A percentile compares a stretch with the other conserved stretches of the same genome.
Evolutionary conservation across 169 alveolate species (phyloP).

Genomic region (Perkinsus olseni): DNA sequence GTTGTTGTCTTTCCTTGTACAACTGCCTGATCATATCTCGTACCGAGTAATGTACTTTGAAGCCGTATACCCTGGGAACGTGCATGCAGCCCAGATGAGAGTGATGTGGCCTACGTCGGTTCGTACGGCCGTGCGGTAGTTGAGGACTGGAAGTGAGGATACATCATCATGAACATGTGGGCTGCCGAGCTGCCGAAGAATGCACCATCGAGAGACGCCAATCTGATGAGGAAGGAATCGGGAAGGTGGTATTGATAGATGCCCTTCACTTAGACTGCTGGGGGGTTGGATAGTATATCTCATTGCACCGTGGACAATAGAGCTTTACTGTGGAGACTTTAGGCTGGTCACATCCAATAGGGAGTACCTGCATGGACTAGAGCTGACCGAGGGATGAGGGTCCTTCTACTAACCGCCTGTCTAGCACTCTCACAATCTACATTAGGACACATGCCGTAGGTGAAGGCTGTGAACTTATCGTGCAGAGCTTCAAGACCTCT

Average conservation of each 20-base stretch:
- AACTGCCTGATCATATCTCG: background rate
- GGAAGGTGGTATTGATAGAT: no score
- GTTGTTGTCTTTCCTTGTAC: background rate
- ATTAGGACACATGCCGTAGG: constrained; percentile 59
- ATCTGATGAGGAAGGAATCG: background rate
- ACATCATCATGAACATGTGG: constrained; percentile 29
- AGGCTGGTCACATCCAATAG: constrained; percentile 54
- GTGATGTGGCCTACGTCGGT: background rate
- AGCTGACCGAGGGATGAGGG: background rate
- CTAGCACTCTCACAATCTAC: constrained; percentile 37
- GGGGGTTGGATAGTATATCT: constrained; percentile 28
- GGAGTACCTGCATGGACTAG: constrained; percentile 29
- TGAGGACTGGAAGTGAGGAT: constrained; percentile 20
- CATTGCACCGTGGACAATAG: constrained; percentile 34
- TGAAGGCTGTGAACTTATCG: constrained; percentile 46
- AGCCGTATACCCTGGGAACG: background rate
- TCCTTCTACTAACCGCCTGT: background rate
- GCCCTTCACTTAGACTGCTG: background rate
- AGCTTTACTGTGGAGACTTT: constrained; percentile 48
- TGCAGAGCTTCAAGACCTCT: constrained; percentile 5
- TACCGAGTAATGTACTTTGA: background rate
- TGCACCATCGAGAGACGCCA: constrained; percentile 48
- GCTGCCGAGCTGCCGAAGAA: constrained; percentile 55
- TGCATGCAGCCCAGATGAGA: background rate
- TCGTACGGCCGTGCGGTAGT: background rate